A percentile compares a stretch with the other conserved stretches of the same genome.
phyloP scores from a whole-genome alignment of 2,329 filamentous ascomycete species.

The Pyrenochaeta sp. region DNA sequence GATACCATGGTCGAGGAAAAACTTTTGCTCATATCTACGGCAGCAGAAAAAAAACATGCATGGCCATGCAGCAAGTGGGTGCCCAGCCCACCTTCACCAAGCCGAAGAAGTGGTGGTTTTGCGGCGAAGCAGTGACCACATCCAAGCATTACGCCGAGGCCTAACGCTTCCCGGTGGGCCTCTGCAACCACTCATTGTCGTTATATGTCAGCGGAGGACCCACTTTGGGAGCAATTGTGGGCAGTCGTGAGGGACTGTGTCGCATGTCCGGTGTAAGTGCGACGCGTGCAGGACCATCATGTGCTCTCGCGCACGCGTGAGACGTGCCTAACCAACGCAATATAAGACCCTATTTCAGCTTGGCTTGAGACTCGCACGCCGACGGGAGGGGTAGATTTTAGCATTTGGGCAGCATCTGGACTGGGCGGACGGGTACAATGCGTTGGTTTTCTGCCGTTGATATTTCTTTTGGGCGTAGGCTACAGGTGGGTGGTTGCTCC shows the following conservation, averaged over 20 bases:
- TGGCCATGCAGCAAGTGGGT: conserved; percentile 21
- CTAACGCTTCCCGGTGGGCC: conserved; percentile 7
- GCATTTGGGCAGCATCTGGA: conserved; percentile 4
- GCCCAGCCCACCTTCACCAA: conserved; percentile 20
- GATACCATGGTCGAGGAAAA: neutral
- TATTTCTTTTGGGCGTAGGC: no score
- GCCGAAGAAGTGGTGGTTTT: conserved; percentile 19
- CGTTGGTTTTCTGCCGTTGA: no score
- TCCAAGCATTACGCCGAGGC: conserved; percentile 22
- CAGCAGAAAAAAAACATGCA: conserved; percentile 14
- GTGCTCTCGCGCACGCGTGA: conserved; percentile 30
- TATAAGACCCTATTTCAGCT: neutral
- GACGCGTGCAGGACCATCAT: conserved; percentile 25
- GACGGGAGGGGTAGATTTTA: conserved; percentile 5
- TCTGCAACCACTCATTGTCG: conserved; percentile 7
- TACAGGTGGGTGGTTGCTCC: no score
- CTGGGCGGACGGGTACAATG: no score
- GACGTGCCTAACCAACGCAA: conserved; percentile 22
- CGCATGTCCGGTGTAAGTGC: conserved; percentile 17
- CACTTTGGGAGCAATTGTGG: conserved; percentile 9
- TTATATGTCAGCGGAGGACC: conserved; percentile 2
- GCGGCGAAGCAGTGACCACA: conserved; percentile 8
- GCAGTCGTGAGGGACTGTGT: conserved; percentile 7
- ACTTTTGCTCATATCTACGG: conserved; percentile 1
- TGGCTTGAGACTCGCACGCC: neutral